Evolutionary conservation across 2,329 filamentous ascomycete genomes (phyloP), one percentile per base, ranked within the genome.

Genomic region (Fusarium nodosum): DNA sequence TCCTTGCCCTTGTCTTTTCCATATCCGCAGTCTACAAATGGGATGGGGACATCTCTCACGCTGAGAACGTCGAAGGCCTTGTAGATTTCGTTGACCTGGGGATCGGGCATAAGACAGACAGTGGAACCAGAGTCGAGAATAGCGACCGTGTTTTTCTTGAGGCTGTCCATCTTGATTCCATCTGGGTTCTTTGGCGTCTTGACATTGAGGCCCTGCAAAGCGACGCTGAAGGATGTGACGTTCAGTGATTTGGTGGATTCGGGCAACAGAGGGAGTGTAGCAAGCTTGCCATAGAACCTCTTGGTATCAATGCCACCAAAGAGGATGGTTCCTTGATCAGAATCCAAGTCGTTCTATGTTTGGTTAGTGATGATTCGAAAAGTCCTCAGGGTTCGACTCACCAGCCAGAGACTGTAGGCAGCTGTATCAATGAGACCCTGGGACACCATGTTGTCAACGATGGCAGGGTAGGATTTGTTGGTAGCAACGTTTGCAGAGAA

Each of bases 221-320:
- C 45, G 30, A 79, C 71, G 10, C 78, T 77, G 72, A 86, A 77
- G 47, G 78, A 72, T 61, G 77, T 77, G 56, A 84, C 74, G 53
- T 81, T 79, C 39, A 78, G 74, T 54, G 84, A 77, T 54, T 80
- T 54, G 24, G 48, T 79, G n/a, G 81, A 76, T 11, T 72, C 68
- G 22, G 71, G 44, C 61, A 89, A 79, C 64, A 94, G 87, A 7
- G 78, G 74, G 24, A 83, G 65, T 41, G 72, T 75, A 16, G 70
- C 67, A 41, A 80, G 73, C 41, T 85, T 79, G 56, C 90, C 91
- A 4, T 82, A 76, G 80, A 89, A 95, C 77, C 94, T 94, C 64
- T 86, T 85, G 0, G 87, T 90, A 77, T 96, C 92, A 69, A 95
- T 88, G 50, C 91, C 93, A 45, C 93, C 93, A 71, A 96, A 96